A percentile compares a stretch with the other conserved stretches of the same genome.
Conservation (phyloP, 2,329 filamentous ascomycete species). For the Colletotrichum musicola region DNA sequence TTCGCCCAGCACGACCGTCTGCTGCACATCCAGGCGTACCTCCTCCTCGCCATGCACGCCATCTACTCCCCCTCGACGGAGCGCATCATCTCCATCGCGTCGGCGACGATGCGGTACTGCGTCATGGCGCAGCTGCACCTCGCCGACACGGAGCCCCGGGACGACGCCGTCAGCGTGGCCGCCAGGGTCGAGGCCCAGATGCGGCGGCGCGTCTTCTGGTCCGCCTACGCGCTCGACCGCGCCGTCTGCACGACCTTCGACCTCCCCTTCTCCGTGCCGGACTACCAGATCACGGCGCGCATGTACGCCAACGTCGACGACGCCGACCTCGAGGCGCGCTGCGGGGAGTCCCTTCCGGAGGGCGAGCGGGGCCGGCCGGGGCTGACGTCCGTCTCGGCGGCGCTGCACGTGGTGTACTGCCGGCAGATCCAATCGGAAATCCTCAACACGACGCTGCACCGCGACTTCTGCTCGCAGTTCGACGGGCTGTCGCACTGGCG, state of each 20-base stretch:
- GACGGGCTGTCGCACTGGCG: conserved; percentile 43
- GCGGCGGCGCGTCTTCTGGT: conserved; percentile 48
- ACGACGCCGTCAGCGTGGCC: neutral
- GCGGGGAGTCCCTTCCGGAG: conserved; percentile 24
- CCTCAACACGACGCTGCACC: conserved; percentile 42
- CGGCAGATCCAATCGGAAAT: conserved; percentile 47
- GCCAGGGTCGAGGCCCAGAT: conserved; percentile 41
- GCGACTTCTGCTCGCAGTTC: conserved; percentile 42
- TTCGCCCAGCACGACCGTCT: conserved; percentile 43
- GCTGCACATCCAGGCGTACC: conserved; percentile 40
- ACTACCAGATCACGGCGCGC: conserved; percentile 45
- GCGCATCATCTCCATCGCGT: conserved; percentile 44
- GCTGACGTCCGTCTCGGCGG: conserved; percentile 44
- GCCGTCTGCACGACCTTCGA: conserved; percentile 45
- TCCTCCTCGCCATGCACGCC: conserved; percentile 39
- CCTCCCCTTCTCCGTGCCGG: conserved; percentile 44
- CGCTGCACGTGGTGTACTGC: conserved; percentile 45
- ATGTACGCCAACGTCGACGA: conserved; percentile 46
- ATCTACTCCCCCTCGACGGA: conserved; percentile 46
- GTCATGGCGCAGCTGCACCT: conserved; percentile 46
- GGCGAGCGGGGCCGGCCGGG: conserved; percentile 14
- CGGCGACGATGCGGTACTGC: conserved; percentile 45
- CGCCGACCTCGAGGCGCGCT: conserved; percentile 39
- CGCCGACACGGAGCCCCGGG: conserved; percentile 40
- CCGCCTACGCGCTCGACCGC: conserved; percentile 46